Base-by-base conservation (phyloP, 2,329 filamentous ascomycete species). In the Xylaria sp. region DNA sequence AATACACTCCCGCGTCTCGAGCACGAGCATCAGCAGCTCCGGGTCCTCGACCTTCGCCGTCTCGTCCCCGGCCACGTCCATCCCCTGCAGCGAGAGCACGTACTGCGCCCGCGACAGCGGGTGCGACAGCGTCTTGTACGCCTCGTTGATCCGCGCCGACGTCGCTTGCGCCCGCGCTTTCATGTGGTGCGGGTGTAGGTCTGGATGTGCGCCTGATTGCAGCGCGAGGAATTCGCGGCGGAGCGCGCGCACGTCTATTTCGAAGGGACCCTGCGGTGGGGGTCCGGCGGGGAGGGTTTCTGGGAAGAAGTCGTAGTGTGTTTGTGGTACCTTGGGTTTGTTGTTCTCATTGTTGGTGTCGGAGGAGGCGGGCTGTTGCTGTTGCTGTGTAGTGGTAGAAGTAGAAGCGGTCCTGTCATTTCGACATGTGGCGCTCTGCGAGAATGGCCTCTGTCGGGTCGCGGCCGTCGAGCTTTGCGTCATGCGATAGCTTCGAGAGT, bases 261-360 rank as follows among this genome's bases (percentile, higher is more conserved):
- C 81, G 85, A 98, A 99, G 68, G 90, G 86, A 0, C 94, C 91
- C 0, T 78, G 64, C 0, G 95, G 95, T 0, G 96, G 96, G 0
- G 94, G 92, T 1, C 95, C 95, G 0, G 80, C 63, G 0, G 94
- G 89, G 3, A 98, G 86, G 2, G 94, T 92, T 39, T 87, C 79
- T 1, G 94, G 94, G 85, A 99, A 99, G 82, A 98, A 89, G 65
- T 91, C 89, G 86, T 98, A 98, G 85, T 95, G 89, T 64, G 91
- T 93, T 72, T 82, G 75, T 3, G 79, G 76, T 0, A 39, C 39
- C 37, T 34, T 46, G 1, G 52, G 9, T 7, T 59, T 65, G 23
- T 8, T 7, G 18, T 12, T 23, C 23, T 37, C n/a, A 34, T 13
- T 52, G 25, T 23, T 56, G 9, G 58, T 15, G 25, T 18, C 12